These are phyloP conservation scores for Galium porrigens DNA, from an alignment of 305 asterid species.

Conservation along the genomic window DNA sequence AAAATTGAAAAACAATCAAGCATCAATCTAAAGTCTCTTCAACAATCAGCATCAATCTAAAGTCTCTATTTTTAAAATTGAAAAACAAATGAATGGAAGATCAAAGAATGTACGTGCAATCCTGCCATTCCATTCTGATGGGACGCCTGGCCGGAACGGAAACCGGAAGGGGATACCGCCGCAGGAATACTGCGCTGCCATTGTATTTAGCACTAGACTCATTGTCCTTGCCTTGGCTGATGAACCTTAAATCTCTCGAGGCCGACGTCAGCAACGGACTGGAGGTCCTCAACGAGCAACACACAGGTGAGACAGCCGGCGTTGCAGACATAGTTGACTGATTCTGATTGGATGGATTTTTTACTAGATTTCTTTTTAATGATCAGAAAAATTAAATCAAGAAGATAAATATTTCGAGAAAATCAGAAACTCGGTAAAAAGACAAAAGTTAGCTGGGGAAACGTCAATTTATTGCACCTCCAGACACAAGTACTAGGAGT, in stretches of 20 bases:
- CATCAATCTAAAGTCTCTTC: not conserved
- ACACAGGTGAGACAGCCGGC: not conserved
- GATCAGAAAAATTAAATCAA: not conserved
- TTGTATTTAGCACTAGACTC: not conserved
- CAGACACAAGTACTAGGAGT: not conserved
- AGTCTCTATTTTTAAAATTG: too few relatives aligned
- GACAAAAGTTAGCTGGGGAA: not conserved
- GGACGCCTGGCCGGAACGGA: slow-evolving; percentile 21
- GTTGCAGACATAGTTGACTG: slow-evolving; percentile 14
- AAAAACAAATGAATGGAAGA: not conserved
- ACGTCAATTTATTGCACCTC: not conserved
- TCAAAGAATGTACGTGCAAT: slow-evolving; percentile 49
- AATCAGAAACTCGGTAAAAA: not conserved
- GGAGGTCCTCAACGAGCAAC: not conserved
- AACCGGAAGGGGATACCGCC: not conserved
- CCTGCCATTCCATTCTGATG: slow-evolving; percentile 77
- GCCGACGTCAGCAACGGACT: not conserved
- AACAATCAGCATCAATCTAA: not conserved
- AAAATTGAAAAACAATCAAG: not conserved
- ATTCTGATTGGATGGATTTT: not conserved
- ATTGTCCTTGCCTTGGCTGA: slow-evolving; percentile 1
- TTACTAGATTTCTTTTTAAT: too few relatives aligned
- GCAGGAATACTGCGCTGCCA: not conserved
- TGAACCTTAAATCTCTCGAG: slow-evolving; percentile 3
- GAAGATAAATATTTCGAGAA: not conserved